These are phyloP conservation scores for Apiotrichum veenhuisii DNA, from an alignment of 1,284 basidiomycete species.

Conservation along the genomic window DNA sequence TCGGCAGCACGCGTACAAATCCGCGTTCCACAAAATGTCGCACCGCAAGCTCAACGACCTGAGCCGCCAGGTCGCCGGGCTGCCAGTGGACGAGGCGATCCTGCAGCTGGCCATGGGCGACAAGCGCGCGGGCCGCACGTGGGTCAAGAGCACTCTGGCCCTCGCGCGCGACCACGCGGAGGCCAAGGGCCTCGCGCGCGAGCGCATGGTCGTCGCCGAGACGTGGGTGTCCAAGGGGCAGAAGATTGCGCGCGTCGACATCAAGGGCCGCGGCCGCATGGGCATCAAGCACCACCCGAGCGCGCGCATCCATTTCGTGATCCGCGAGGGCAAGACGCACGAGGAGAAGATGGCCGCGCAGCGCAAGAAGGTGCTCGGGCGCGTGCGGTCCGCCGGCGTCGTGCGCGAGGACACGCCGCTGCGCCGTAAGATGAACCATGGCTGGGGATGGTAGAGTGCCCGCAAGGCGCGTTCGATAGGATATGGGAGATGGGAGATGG, in stretches of 20 bases:
- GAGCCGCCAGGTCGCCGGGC: conserved; percentile 77
- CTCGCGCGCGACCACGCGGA: conserved; percentile 83
- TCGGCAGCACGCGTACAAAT: conserved; percentile 51
- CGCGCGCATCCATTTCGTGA: conserved; percentile 70
- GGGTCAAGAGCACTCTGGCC: conserved; percentile 82
- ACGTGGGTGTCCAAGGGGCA: conserved; percentile 88
- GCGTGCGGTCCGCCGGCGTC: conserved; percentile 72
- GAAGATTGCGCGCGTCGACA: conserved; percentile 67
- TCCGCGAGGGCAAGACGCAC: conserved; percentile 77
- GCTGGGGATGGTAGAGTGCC: conserved; percentile 54
- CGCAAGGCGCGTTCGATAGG: too few species aligned
- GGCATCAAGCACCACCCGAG: conserved; percentile 76
- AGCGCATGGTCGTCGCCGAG: conserved; percentile 80
- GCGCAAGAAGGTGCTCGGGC: conserved; percentile 64
- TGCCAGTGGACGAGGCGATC: conserved; percentile 89
- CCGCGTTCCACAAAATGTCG: conserved; percentile 86
- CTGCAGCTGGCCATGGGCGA: conserved; percentile 94
- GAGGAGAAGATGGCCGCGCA: conserved; percentile 65
- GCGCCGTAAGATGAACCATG: conserved; percentile 61
- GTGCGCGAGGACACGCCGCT: conserved; percentile 74
- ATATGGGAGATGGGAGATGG: too few species aligned
- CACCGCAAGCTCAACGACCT: conserved; percentile 88
- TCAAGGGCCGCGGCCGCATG: conserved; percentile 75
- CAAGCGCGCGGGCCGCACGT: conserved; percentile 72
- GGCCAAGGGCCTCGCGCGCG: conserved; percentile 70